Conservation (phyloP, 768 basidiomycete species). For the Russula brevipes region DNA sequence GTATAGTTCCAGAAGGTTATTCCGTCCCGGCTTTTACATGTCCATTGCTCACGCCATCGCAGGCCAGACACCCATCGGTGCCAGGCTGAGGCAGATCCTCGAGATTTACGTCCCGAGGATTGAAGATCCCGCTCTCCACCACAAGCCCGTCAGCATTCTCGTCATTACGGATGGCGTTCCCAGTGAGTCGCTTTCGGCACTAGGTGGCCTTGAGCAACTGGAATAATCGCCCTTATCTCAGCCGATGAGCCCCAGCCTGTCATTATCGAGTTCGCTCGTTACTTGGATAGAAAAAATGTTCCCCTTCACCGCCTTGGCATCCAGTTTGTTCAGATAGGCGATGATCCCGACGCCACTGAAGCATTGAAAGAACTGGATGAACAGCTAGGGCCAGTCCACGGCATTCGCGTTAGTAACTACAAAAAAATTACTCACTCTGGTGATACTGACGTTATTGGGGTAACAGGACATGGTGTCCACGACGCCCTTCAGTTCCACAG, state of each 20-base stretch:
- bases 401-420: constrained; percentile 17
- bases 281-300: constrained; percentile 32
- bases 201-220: not conserved
- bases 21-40: no score
- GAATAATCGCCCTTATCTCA: not conserved
- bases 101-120: constrained; percentile 35
- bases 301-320: constrained; percentile 34
- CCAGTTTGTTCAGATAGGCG: constrained; percentile 41
- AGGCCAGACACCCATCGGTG: constrained; percentile 38
- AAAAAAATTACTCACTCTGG: no score
- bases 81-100: constrained; percentile 36
- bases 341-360: constrained; percentile 29
- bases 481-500: constrained; percentile 8
- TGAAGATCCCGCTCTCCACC: constrained; percentile 29
- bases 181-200: constrained; percentile 30
- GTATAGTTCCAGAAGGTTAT: constrained; percentile 18
- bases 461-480: constrained; percentile 23
- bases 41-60: constrained; percentile 21
- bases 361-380: constrained; percentile 30
- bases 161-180: constrained; percentile 40
- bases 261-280: constrained; percentile 25
- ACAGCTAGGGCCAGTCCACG: constrained; percentile 9
- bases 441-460: not conserved
- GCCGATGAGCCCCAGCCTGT: constrained; percentile 26
- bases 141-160: constrained; percentile 36